Evolutionary conservation across 2,329 filamentous ascomycete genomes (phyloP), one percentile per base, ranked within the genome.

Genomic region (Aureobasidium subglaciale): DNA sequence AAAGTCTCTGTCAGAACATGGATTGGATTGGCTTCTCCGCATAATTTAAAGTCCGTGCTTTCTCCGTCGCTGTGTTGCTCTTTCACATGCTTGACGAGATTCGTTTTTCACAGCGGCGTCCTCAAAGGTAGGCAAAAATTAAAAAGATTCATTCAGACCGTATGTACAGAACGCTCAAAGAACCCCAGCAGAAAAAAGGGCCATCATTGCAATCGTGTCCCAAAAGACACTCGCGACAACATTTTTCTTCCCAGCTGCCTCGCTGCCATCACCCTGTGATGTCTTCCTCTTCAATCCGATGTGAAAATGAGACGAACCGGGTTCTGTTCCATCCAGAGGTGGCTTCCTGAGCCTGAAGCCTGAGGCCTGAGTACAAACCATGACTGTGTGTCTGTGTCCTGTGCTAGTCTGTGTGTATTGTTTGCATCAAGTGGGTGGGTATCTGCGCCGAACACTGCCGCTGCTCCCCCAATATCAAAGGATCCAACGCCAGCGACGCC

Each of bases 401-500:
- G 37, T 52, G 48, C 35, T 40, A 22, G 20, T 49, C 22, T 56
- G 32, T 30, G 25, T 32, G 54, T 56, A 18, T 48, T 34, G 25
- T 20, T 29, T 46, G 54, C 35, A 27, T 45, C 42, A 40, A 55
- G 30, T 41, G 52, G 46, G 30, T 41, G 52, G 54, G 54, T 56
- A 49, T 56, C 54, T 56, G 54, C 30, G 54, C 54, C 43, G 32
- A 48, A 49, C 34, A 56, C 42, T 46, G 16, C 20, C 54, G 54
- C 27, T 56, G 54, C 42, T 56, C 54, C 53, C 20, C 32, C 42
- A 37, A 55, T 37, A 32, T 41, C 25, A 56, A 56, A 46, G 40
- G 52, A 40, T 56, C 54, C 54, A 56, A 49, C 54, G 54, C 54
- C 54, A 56, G 54, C 35, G 41, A 56, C 43, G 45, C 54, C 54